Percentiles rank a stretch among this genome's conserved stretches.
Conservation (phyloP, 1,284 basidiomycete genomes). For the Hymenochaete sp. region DNA sequence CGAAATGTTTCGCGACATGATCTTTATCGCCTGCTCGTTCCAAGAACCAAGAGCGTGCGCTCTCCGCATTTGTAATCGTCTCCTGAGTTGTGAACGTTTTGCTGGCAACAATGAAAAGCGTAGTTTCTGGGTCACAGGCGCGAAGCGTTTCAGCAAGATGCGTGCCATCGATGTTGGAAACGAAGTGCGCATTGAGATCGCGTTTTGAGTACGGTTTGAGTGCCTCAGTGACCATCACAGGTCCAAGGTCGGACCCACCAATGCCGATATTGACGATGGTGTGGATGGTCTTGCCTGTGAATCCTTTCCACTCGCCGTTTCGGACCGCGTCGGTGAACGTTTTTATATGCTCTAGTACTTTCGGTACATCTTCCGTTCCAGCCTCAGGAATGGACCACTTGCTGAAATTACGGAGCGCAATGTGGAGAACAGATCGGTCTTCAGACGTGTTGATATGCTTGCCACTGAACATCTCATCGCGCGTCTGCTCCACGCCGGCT, state of each 20-base stretch:
- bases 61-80: conserved; percentile 97
- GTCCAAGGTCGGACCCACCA: conserved; percentile 95
- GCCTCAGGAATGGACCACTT: conserved; percentile 69
- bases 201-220: conserved; percentile 90
- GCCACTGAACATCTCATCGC: conserved; percentile 92
- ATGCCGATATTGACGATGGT: conserved; percentile 99
- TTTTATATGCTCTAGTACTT: conserved; percentile 87
- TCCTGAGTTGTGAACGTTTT: conserved; percentile 99
- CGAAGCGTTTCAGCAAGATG: conserved; percentile 89
- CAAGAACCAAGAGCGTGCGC: conserved; percentile 94
- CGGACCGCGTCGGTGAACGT: conserved; percentile 82
- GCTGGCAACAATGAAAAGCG: conserved; percentile 94
- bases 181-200: conserved; percentile 83
- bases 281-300: conserved; percentile 92
- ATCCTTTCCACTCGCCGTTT: conserved; percentile 89
- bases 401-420: conserved; percentile 85
- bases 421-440: conserved; percentile 91
- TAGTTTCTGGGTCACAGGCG: conserved; percentile 83
- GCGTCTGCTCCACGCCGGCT: conserved; percentile 76
- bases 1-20: conserved; percentile 98
- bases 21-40: conserved; percentile 65
- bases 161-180: conserved; percentile 98
- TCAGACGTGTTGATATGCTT: conserved; percentile 99
- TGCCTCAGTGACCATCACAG: conserved; percentile 98
- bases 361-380: conserved; percentile 77